Percentiles rank a stretch among this genome's conserved stretches.
Evolutionary conservation across 1,139 yeast genomes (phyloP).

Genomic region (Meyerozyma guilliermondii): DNA sequence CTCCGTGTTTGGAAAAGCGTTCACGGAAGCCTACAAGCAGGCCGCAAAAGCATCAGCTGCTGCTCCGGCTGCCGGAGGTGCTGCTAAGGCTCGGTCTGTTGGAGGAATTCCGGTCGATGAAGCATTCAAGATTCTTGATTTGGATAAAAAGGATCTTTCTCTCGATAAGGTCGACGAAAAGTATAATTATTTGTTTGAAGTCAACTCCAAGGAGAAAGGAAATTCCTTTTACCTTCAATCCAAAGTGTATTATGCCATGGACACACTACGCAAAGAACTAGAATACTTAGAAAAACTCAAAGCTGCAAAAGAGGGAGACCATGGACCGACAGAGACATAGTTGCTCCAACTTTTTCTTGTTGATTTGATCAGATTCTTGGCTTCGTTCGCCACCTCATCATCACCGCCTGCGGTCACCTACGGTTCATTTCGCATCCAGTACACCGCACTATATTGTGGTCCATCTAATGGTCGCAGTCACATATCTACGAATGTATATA

Average conservation of each 20-base stretch:
- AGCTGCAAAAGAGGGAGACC: slow-evolving; percentile 18
- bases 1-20: slow-evolving; percentile 91
- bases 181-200: slow-evolving; percentile 78
- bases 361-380: too few relatives aligned
- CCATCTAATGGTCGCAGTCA: too few relatives aligned
- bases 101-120: slow-evolving; percentile 86
- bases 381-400: too few relatives aligned
- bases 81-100: slow-evolving; percentile 42
- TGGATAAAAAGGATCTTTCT: slow-evolving; percentile 54
- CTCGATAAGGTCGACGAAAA: slow-evolving; percentile 65
- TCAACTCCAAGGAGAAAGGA: slow-evolving; percentile 89
- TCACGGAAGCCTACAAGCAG: slow-evolving; percentile 94
- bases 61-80: slow-evolving; percentile 48
- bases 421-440: too few relatives aligned
- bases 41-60: slow-evolving; percentile 85
- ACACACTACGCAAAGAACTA: slow-evolving; percentile 40
- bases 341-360: neutral
- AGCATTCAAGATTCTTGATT: slow-evolving; percentile 84
- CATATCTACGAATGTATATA: too few relatives aligned
- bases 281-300: slow-evolving; percentile 36
- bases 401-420: too few relatives aligned
- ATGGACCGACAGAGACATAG: neutral
- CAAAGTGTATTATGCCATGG: slow-evolving; percentile 73
- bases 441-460: too few relatives aligned
- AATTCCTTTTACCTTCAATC: slow-evolving; percentile 91